phyloP scores from a whole-genome alignment of 345 rosid species.

The Eucalyptus decipiens region DNA sequence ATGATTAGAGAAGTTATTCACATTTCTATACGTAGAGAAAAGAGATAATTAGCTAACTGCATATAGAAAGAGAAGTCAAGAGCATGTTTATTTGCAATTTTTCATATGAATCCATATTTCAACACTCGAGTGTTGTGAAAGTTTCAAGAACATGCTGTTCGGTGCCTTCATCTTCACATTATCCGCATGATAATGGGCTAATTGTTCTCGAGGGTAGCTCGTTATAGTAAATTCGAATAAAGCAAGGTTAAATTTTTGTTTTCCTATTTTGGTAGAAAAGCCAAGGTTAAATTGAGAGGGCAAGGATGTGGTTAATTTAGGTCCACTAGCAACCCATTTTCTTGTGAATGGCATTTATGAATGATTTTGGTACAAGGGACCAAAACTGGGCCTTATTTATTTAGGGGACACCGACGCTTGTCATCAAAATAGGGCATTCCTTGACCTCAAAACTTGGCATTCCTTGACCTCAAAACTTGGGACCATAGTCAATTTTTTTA shows the following conservation, averaged over 20 bases:
- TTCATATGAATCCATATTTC: background rate
- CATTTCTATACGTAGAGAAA: background rate
- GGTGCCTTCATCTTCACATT: background rate
- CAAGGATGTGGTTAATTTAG: background rate
- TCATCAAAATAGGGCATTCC: background rate
- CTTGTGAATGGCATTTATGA: background rate
- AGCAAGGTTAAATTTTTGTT: background rate
- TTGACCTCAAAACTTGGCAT: no score
- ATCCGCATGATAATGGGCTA: background rate
- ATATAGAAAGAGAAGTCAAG: background rate
- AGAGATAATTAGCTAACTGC: background rate
- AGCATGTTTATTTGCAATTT: background rate
- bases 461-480: background rate
- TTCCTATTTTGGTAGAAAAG: background rate
- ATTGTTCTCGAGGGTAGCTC: background rate
- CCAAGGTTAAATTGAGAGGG: background rate
- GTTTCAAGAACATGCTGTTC: background rate
- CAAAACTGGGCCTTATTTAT: background rate
- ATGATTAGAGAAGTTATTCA: background rate
- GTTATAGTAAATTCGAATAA: background rate
- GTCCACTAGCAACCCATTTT: background rate
- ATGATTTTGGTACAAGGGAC: background rate
- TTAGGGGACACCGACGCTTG: background rate
- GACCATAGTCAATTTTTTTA: background rate
- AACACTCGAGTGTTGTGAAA: background rate